A percentile compares a stretch with the other conserved stretches of the same genome.
phyloP scores from a whole-genome alignment of 805 yeast genomes.

The Cyberlindnera lachancei region DNA sequence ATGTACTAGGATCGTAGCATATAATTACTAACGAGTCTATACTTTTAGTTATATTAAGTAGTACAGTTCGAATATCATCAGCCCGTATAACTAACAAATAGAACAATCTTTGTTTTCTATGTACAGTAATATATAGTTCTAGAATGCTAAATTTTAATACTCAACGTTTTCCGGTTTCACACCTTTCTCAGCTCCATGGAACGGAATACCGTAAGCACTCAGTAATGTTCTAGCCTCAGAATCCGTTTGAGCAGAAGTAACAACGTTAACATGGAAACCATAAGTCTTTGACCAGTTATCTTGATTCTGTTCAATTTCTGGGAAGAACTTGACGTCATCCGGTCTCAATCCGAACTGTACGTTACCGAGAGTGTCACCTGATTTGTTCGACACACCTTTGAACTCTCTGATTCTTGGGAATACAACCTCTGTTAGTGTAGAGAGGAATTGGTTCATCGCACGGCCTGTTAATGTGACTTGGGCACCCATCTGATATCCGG shows the following conservation, averaged over 20 bases:
- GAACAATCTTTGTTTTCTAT: not conserved
- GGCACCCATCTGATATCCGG: constrained; percentile 89
- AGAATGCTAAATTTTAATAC: constrained; percentile 11
- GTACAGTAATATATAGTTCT: too few species aligned
- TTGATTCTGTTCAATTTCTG: constrained; percentile 86
- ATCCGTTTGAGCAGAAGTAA: constrained; percentile 86
- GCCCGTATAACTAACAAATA: not conserved
- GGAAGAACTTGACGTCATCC: constrained; percentile 75
- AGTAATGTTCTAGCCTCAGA: constrained; percentile 80
- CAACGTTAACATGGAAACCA: constrained; percentile 79
- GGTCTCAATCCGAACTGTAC: constrained; percentile 77
- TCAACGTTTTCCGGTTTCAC: constrained; percentile 19
- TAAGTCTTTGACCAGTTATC: constrained; percentile 84
- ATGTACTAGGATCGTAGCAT: too few species aligned
- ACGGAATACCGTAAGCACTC: constrained; percentile 78
- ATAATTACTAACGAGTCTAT: too few species aligned
- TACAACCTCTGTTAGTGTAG: constrained; percentile 85
- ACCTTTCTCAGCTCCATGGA: constrained; percentile 44
- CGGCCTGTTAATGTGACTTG: constrained; percentile 70
- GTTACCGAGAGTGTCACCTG: constrained; percentile 85
- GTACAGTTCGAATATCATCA: too few species aligned
- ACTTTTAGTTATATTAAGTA: too few species aligned
- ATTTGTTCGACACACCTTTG: constrained; percentile 61
- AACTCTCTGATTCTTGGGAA: constrained; percentile 89
- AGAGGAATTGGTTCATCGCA: constrained; percentile 76